Conservation (phyloP, 2,329 filamentous ascomycete species). For the Aspergillus unguis region DNA sequence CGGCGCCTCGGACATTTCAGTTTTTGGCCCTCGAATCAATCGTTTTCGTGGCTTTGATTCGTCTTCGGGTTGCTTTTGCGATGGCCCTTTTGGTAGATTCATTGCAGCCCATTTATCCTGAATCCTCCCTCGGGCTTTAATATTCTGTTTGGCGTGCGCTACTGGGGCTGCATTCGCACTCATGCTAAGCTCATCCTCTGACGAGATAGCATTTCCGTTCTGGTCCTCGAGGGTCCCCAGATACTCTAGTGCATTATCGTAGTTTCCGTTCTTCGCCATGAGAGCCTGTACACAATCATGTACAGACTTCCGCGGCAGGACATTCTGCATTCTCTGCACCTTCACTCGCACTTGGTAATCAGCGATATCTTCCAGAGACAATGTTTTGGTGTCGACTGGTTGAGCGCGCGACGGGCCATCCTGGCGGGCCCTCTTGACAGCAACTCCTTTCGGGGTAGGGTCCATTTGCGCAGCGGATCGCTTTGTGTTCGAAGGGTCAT, state of each 20-base stretch:
- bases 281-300: slow-evolving; percentile 51
- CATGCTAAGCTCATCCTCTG: slow-evolving; percentile 41
- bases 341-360: slow-evolving; percentile 51
- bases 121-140: slow-evolving; percentile 56
- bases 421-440: slow-evolving; percentile 41
- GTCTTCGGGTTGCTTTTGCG: slow-evolving; percentile 21
- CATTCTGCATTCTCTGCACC: slow-evolving; percentile 50
- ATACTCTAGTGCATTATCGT: slow-evolving; percentile 52
- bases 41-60: slow-evolving; percentile 35
- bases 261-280: slow-evolving; percentile 49
- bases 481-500: slow-evolving; percentile 40
- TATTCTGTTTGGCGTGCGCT: slow-evolving; percentile 48
- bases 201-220: slow-evolving; percentile 26
- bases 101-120: slow-evolving; percentile 57
- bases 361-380: slow-evolving; percentile 49
- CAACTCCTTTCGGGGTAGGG: slow-evolving; percentile 35
- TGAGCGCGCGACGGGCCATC: slow-evolving; percentile 45
- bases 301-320: slow-evolving; percentile 50
- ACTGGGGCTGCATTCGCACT: slow-evolving; percentile 20
- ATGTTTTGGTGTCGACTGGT: slow-evolving; percentile 40
- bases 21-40: slow-evolving; percentile 37
- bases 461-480: slow-evolving; percentile 46
- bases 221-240: slow-evolving; percentile 42
- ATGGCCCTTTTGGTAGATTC: slow-evolving; percentile 35
- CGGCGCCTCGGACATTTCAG: slow-evolving; percentile 23